Base-by-base conservation (phyloP, 495 filamentous ascomycete species). In the Glutinoglossum americanum region DNA sequence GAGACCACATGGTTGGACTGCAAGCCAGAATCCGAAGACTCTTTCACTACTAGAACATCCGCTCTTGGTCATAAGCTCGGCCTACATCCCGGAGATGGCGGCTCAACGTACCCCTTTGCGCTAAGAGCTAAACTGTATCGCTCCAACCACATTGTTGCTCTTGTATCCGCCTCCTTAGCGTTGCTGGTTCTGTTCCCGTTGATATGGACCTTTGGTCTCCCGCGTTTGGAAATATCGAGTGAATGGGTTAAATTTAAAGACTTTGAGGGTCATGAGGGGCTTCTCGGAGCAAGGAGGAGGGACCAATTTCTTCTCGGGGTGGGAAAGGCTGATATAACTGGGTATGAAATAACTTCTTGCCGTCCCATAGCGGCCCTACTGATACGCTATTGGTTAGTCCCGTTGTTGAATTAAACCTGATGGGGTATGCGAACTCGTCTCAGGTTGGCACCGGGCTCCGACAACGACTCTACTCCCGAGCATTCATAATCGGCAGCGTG, bases 261-360 rank as follows among this genome's bases (percentile, higher is more conserved):
- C 23, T 19, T 53, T 27, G 49, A 13, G 23, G 30, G 10, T n/a
- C 19, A 49, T 49, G 8, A 15, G 47, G 47, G 25, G n/a, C 19
- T 13, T 9, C 47, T 49, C 10, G 3, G n/a, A 23, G 47, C 47
- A n/a, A 23, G 47, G 1, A 21, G 30, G 21, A 53, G 60, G 56
- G 56, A 58, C 19, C 67, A 72, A 53, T 94, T 94, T 61, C 68
- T 93, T 7, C 65, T 98, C n/a, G 92, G 92, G 1, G 86, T 89
- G 1, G 92, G 92, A 17, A 95, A 94, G 66, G 88, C 82, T 21
- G 92, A 98, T 71, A 87, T 98, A 62, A 98, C 92, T 28, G 92
- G 90, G 71, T 89, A 80, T 9, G 75, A 74, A 27, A 70, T 75
- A 21, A 69, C 57, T 49, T 58, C 61, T 26, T 19, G 19, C 5